Base-by-base conservation (phyloP, 129 eudicot genomes). In the sunflower (Helianthus annuus) region DNA sequence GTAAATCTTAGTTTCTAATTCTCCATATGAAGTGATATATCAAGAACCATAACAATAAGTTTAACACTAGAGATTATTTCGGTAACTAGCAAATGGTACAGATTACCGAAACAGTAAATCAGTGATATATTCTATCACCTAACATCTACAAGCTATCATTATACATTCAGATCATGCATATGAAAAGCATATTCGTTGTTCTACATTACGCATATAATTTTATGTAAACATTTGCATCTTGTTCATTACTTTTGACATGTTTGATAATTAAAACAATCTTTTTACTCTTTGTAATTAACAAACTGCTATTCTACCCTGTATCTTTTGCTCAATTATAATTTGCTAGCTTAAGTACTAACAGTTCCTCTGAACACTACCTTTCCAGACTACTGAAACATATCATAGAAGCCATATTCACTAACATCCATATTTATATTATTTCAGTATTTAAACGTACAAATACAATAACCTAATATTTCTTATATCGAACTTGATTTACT, bases 11-110 rank as follows among this genome's bases (percentile, higher is more conserved):
- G 68, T 61, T 29, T 61, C 6, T 8, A 0, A 0, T 36, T 38
- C 27, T 38, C 66, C 66, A 11, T 70, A 19, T 40, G 64, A 69
- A 69, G 48, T 69, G 64, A 53, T 16, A 16, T 27, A 36, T 69
- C 63, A 51, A 55, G 44, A 32, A 29, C 2, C 11, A 1, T 55
- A 70, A 55, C 44, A 16, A 19, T 40, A 42, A 56, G 40, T 5
- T 24, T 27, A 6, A 14, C 60, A 13, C 12, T n/a, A 19, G 39
- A 38, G 64, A 7, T 19, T 38, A 38, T 70, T 36, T 24, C 8
- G 9, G 39, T 24, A 17, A 11, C 5, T 55, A 11, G 36, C 52
- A 54, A 27, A 66, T 57, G 27, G 12, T 58, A 24, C 10, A 22
- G 9, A 12, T 22, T 13, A 22, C 6, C 40, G 40, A 45, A 22